phyloP scores from a whole-genome alignment of 1,284 basidiomycete genomes.

The Apiotrichum porosum region DNA sequence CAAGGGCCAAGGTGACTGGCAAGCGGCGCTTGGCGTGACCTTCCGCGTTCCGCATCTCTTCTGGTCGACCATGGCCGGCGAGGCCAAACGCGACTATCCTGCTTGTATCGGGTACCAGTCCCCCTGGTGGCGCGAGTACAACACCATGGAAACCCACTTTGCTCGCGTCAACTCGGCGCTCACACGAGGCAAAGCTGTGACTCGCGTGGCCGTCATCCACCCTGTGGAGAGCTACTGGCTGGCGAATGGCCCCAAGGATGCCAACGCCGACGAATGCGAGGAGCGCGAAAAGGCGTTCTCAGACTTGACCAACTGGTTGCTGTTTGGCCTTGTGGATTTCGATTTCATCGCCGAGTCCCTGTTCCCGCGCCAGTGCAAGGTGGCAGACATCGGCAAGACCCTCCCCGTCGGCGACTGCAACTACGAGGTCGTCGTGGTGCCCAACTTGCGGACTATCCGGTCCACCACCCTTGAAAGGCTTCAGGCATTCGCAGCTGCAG shows the following conservation, averaged over 20 bases:
- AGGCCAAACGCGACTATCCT: constrained; percentile 33
- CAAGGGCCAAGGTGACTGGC: constrained; percentile 34
- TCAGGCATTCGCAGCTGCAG: constrained; percentile 15
- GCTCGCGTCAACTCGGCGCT: constrained; percentile 24
- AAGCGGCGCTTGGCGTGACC: constrained; percentile 32
- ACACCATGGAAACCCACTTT: constrained; percentile 29
- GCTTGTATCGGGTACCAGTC: constrained; percentile 31
- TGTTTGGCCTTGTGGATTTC: constrained; percentile 27
- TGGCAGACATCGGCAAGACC: constrained; percentile 13
- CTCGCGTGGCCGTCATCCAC: constrained; percentile 30
- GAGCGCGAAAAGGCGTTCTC: constrained; percentile 22
- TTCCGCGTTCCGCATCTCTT: constrained; percentile 27
- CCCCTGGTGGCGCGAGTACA: constrained; percentile 31
- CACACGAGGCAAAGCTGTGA: constrained; percentile 25
- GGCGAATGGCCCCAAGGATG: constrained; percentile 24
- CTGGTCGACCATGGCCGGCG: constrained; percentile 26
- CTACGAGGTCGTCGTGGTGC: constrained; percentile 28
- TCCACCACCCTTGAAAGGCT: constrained; percentile 24
- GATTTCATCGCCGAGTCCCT: constrained; percentile 36
- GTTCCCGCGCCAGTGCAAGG: constrained; percentile 19
- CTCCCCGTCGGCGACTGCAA: constrained; percentile 24
- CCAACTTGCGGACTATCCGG: constrained; percentile 28
- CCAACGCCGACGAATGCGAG: constrained; percentile 20
- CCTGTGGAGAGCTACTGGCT: constrained; percentile 34
- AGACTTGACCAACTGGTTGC: constrained; percentile 28